Conservation (phyloP, 345 rosid species). For the Murraya paniculata region DNA sequence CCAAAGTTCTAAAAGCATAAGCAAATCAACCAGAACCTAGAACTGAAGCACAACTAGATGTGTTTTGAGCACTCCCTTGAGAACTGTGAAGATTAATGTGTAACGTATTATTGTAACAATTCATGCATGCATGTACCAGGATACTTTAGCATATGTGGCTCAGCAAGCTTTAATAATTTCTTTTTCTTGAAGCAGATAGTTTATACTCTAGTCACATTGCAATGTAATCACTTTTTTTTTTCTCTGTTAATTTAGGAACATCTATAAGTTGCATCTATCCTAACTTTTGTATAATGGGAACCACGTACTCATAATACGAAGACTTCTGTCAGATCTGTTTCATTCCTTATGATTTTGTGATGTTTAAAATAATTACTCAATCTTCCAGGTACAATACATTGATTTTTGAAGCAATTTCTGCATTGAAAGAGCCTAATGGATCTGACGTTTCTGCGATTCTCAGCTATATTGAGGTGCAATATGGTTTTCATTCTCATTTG, state of each 20-base stretch:
- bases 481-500: neutral
- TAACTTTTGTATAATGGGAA: neutral
- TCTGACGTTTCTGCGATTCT: constrained; percentile 59
- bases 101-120: neutral
- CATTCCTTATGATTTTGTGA: neutral
- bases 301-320: neutral
- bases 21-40: neutral
- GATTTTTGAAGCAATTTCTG: constrained; percentile 79
- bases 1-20: neutral
- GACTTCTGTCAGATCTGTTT: neutral
- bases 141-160: neutral
- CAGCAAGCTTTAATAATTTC: neutral
- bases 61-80: neutral
- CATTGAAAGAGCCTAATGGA: constrained; percentile 59
- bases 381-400: constrained; percentile 55
- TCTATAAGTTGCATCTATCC: neutral
- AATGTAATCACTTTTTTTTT: neutral
- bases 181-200: neutral
- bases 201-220: neutral
- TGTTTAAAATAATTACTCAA: constrained; percentile 2
- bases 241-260: neutral
- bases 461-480: constrained; percentile 59
- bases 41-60: neutral
- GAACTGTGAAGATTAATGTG: neutral
- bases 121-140: neutral